Conservation (phyloP, 768 basidiomycete species). For the Austroboletus eburneus region DNA sequence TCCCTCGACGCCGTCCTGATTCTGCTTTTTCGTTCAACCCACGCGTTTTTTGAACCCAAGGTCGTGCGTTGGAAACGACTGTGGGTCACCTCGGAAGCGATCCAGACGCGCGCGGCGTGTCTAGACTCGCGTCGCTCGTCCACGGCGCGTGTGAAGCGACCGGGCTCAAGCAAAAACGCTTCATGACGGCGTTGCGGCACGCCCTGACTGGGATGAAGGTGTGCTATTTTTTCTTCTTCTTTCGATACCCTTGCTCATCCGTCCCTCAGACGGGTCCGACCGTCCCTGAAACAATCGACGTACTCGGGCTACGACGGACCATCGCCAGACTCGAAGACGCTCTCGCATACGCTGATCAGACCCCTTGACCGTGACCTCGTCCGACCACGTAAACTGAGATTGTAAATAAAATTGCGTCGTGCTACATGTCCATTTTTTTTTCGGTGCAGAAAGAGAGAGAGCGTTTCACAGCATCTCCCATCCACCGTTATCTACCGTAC, state of each 20-base stretch:
- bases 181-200: constrained; percentile 73
- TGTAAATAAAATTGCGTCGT: background rate
- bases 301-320: constrained; percentile 33
- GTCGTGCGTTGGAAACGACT: constrained; percentile 6
- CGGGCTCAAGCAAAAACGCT: constrained; percentile 42
- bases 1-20: no score
- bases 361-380: no score
- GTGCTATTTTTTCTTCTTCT: constrained; percentile 12
- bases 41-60: constrained; percentile 3
- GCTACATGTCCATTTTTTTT: background rate
- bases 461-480: constrained; percentile 75
- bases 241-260: background rate
- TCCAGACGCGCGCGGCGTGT: background rate
- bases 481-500: constrained; percentile 84
- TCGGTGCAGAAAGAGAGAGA: background rate
- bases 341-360: background rate
- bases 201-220: constrained; percentile 85
- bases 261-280: constrained; percentile 39
- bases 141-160: constrained; percentile 41
- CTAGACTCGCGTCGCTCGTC: constrained; percentile 35
- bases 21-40: no score
- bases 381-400: no score
- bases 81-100: constrained; percentile 2
- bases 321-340: constrained; percentile 17
- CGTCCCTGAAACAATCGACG: constrained; percentile 36